Percentiles rank a stretch among this genome's conserved stretches.
These are phyloP conservation scores for Orbilia javanica DNA, from an alignment of 2,329 filamentous ascomycete species.

Conservation along the genomic window DNA sequence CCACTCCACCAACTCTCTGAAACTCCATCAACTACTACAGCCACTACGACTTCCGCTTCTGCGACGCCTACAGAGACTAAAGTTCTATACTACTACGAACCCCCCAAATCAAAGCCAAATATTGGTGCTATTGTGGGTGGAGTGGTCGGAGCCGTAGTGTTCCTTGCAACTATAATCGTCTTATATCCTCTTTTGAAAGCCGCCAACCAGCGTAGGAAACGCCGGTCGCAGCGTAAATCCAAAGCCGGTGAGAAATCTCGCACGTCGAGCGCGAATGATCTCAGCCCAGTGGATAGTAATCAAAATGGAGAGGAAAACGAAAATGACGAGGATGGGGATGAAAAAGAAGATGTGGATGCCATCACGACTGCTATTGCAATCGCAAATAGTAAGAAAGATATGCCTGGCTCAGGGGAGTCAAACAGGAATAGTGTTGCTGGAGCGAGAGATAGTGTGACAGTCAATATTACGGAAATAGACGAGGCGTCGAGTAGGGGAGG, in stretches of 20 bases:
- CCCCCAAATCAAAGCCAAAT: background rate
- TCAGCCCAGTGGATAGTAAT: slow-evolving; percentile 17
- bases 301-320: slow-evolving; percentile 15
- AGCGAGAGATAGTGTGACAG: slow-evolving; percentile 26
- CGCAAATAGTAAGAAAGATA: slow-evolving; percentile 22
- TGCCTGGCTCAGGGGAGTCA: background rate
- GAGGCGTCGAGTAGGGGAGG: slow-evolving; percentile 14
- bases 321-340: slow-evolving; percentile 40
- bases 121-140: slow-evolving; percentile 44
- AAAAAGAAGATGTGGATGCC: slow-evolving; percentile 47
- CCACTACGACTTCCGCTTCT: background rate
- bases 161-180: slow-evolving; percentile 42
- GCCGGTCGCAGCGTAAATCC: background rate
- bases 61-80: background rate
- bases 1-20: slow-evolving; percentile 9
- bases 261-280: slow-evolving; percentile 5
- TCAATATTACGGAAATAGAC: slow-evolving; percentile 26
- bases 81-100: slow-evolving; percentile 16
- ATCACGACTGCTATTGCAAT: slow-evolving; percentile 39
- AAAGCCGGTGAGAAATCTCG: slow-evolving; percentile 3
- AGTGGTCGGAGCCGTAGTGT: slow-evolving; percentile 37
- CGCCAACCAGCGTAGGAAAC: background rate
- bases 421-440: background rate
- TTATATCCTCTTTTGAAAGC: slow-evolving; percentile 45
- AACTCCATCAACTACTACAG: slow-evolving; percentile 3